These are phyloP conservation scores for Mycena kentingensis DNA, from an alignment of 768 basidiomycete species.

Conservation along the genomic window DNA sequence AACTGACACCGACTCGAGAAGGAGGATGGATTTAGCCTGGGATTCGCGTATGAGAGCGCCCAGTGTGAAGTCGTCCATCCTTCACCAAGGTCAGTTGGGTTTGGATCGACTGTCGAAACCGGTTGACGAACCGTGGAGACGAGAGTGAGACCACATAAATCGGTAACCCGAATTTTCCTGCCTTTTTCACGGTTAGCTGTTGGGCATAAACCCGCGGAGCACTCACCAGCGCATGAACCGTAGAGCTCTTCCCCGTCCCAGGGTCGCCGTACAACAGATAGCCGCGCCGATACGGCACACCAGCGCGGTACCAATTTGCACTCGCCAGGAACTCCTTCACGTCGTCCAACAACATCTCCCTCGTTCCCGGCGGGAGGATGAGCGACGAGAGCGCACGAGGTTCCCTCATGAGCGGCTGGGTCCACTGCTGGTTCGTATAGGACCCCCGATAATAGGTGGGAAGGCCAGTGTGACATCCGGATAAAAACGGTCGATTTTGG, in stretches of 20 bases:
- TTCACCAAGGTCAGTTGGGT: constrained; percentile 14
- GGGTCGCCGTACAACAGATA: constrained; percentile 23
- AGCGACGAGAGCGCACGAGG: too few relatives aligned
- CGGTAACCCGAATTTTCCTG: constrained; percentile 60
- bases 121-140: constrained; percentile 22
- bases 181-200: constrained; percentile 26
- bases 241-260: constrained; percentile 23
- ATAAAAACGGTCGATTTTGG: too few relatives aligned
- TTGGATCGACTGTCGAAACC: constrained; percentile 2
- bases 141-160: constrained; percentile 47
- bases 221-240: constrained; percentile 30
- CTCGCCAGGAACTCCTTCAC: constrained; percentile 33
- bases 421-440: too few relatives aligned
- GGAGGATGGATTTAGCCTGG: constrained; percentile 26
- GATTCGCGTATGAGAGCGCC: constrained; percentile 26
- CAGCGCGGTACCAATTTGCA: constrained; percentile 36
- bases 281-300: constrained; percentile 36
- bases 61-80: constrained; percentile 34
- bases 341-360: constrained; percentile 33
- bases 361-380: too few relatives aligned
- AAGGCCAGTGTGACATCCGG: too few relatives aligned
- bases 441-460: too few relatives aligned
- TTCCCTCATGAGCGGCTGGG: too few relatives aligned
- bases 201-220: background rate
- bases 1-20: constrained; percentile 28